phyloP scores from a whole-genome alignment of 768 basidiomycete species.

The Suillus subaureus region DNA sequence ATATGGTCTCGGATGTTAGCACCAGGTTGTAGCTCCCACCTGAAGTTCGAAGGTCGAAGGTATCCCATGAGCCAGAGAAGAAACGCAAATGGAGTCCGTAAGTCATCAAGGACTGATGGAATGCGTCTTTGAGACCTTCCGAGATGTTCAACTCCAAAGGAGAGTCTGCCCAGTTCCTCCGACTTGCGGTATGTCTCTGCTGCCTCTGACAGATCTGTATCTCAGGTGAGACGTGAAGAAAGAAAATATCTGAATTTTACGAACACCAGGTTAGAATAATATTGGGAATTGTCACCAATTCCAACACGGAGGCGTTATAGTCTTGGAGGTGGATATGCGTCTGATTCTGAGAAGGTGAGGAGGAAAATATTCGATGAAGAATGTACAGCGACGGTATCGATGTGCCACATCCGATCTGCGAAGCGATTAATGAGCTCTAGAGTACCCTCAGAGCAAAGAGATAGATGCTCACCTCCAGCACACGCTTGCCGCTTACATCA shows the following conservation, averaged over 20 bases:
- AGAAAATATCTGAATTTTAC: slow-evolving; percentile 28
- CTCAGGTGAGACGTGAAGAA: neutral
- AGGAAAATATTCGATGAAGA: slow-evolving; percentile 60
- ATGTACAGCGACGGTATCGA: slow-evolving; percentile 81
- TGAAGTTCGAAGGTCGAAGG: slow-evolving; percentile 41
- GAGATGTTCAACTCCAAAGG: slow-evolving; percentile 62
- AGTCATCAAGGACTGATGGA: slow-evolving; percentile 56
- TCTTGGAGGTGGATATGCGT: slow-evolving; percentile 84
- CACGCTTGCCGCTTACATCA: slow-evolving; percentile 47
- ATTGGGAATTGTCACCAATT: slow-evolving; percentile 80
- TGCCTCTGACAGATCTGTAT: slow-evolving; percentile 62
- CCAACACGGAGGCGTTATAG: slow-evolving; percentile 82
- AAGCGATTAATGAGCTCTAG: neutral
- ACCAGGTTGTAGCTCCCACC: slow-evolving; percentile 65
- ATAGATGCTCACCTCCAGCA: slow-evolving; percentile 65
- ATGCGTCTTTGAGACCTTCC: slow-evolving; percentile 62
- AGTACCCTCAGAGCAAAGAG: neutral
- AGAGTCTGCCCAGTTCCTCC: slow-evolving; percentile 34
- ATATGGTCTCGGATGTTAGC: slow-evolving; percentile 93
- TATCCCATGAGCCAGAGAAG: slow-evolving; percentile 82
- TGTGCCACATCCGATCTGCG: slow-evolving; percentile 91
- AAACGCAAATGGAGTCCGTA: slow-evolving; percentile 67
- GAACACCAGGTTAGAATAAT: slow-evolving; percentile 81
- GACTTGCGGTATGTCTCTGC: slow-evolving; percentile 47
- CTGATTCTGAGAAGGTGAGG: slow-evolving; percentile 23